Evolutionary conservation across 1,284 basidiomycete species (phyloP).

Genomic region (Takashimella tepidaria): DNA sequence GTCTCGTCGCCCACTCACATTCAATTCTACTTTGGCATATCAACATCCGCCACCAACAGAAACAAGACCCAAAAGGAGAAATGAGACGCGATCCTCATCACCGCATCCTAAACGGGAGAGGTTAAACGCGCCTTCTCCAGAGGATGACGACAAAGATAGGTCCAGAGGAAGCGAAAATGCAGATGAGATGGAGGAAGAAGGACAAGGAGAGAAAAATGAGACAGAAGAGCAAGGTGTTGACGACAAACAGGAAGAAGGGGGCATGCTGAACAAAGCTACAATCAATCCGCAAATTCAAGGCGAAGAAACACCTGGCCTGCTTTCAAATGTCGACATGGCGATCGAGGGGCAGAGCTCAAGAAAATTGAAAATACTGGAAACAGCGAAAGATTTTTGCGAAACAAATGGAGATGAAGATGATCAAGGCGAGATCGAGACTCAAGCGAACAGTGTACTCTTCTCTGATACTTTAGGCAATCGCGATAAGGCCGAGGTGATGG

Average conservation of each 20-base stretch:
- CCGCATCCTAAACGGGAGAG: neutral
- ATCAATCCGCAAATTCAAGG: neutral
- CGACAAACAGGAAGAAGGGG: neutral
- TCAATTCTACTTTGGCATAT: neutral
- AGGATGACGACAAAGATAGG: conserved; percentile 6
- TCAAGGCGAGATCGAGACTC: neutral
- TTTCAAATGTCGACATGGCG: neutral
- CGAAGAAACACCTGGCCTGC: neutral
- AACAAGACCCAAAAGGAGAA: neutral
- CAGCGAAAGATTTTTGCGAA: neutral
- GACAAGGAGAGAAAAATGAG: conserved; percentile 14
- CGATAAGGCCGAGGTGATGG: neutral
- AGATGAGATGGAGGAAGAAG: conserved; percentile 15
- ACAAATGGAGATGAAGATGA: neutral
- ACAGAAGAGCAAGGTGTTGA: neutral
- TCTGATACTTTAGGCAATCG: neutral
- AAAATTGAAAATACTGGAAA: neutral
- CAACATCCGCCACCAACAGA: neutral
- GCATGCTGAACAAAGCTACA: no score
- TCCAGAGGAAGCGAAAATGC: conserved; percentile 1
- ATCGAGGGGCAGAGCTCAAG: no score
- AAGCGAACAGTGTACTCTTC: neutral
- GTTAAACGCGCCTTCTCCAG: neutral
- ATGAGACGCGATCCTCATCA: neutral
- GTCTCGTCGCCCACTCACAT: no score